phyloP scores from a whole-genome alignment of 2,329 filamentous ascomycete species.

The Chalara sp. region DNA sequence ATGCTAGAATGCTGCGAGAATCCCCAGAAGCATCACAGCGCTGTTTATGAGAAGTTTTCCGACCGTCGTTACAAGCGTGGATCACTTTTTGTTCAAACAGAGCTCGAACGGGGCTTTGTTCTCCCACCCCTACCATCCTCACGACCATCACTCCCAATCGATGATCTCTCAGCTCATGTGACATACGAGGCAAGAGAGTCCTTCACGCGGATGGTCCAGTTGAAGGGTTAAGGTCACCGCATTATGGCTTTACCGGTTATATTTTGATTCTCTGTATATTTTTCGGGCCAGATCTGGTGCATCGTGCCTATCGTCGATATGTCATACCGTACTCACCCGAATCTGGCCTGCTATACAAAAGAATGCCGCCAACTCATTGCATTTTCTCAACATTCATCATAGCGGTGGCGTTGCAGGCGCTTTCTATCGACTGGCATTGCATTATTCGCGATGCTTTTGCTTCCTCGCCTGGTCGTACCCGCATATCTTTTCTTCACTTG shows the following conservation, averaged over 20 bases:
- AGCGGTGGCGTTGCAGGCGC: too few species aligned
- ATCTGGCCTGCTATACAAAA: constrained; percentile 18
- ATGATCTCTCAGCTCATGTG: constrained; percentile 14
- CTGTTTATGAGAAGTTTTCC: constrained; percentile 87
- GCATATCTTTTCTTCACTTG: too few species aligned
- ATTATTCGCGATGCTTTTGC: too few species aligned
- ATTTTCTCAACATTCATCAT: too few species aligned
- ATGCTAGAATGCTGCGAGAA: constrained; percentile 84
- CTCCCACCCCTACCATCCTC: constrained; percentile 27
- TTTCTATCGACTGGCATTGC: too few species aligned
- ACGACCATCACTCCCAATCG: too few species aligned
- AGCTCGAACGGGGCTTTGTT: constrained; percentile 56
- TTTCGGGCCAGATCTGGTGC: constrained; percentile 21
- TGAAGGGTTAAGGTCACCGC: constrained; percentile 14
- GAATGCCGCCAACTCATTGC: background rate
- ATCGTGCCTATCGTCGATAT: constrained; percentile 12
- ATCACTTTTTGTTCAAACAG: constrained; percentile 70
- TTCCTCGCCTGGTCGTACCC: too few species aligned
- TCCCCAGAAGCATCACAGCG: constrained; percentile 72
- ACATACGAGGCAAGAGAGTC: constrained; percentile 19
- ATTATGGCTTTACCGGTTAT: constrained; percentile 1
- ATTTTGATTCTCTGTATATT: constrained; percentile 27
- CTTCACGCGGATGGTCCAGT: constrained; percentile 22
- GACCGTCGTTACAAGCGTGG: constrained; percentile 83
- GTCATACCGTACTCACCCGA: constrained; percentile 8